Evolutionary conservation across 768 basidiomycete genomes (phyloP), one percentile per base, ranked within the genome.

Genomic region (Tylopilus cervinicoccineus): DNA sequence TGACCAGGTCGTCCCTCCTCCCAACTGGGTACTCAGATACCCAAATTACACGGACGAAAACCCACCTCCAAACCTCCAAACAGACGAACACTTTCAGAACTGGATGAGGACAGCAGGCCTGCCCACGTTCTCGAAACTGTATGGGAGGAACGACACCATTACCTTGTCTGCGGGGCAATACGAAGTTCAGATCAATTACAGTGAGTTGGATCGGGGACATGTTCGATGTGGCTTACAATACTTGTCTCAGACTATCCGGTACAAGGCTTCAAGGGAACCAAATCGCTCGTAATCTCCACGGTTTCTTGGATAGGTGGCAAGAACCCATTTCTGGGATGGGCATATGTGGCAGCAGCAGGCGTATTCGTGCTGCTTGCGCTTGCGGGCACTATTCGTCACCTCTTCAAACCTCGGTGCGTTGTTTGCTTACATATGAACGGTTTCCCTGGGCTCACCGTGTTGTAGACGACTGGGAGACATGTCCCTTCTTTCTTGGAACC

Each of bases 81-180:
- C 57, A 2, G 85, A 98, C 61, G 89, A 97, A 67, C 93, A 89
- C 59, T 98, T 99, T 75, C 95, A 98, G 70, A 94, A 95, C 64
- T 99, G 96, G 96, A 99, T 99, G 96, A 81, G 95, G 50, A 96
- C 94, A 2, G 92, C 96, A 1, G 96, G 95, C 12, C 69, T 98
- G 39, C 96, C 96, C 9, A 97, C 95, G 6, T 99, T 99, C 68
- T 84, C 92, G 27, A 98, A 99, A 70, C 73, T 99, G 19, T 97
- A 88, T 61, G 93, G 87, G 14, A 77, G 95, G 54, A 98, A 97
- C 64, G 94, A 98, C 60, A 67, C 80, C 24, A 76, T 86, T 43
- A 72, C 69, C 20, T 80, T 99, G 76, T 57, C 59, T 17, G 76
- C 81, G 45, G 96, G 93, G 8, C 74, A 68, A 26, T 98, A 98